Evolutionary conservation across 140 eudicot genomes (phyloP).

Genomic region (Cichorium intybus): DNA sequence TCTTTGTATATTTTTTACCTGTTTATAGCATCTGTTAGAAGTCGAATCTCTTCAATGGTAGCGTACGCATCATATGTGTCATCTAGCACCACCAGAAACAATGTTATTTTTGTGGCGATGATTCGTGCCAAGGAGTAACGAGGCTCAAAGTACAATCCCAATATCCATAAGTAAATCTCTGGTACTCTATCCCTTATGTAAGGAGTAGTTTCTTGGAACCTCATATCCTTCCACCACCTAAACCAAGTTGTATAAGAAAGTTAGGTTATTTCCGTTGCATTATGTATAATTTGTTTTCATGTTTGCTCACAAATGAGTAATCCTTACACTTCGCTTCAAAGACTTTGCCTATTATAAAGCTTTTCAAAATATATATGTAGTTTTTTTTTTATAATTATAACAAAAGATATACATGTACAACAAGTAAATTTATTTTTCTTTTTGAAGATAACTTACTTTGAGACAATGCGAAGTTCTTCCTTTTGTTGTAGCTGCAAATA

Average conservation of each 20-base stretch:
- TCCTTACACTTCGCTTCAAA: background rate
- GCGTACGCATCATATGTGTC: conserved; percentile 31
- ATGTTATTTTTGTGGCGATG: conserved; percentile 25
- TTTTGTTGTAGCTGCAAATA: conserved; percentile 34
- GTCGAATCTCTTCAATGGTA: conserved; percentile 27
- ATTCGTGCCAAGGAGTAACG: conserved; percentile 28
- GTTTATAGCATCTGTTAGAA: conserved; percentile 30
- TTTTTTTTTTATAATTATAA: too few species aligned
- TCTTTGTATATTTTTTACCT: conserved; percentile 5
- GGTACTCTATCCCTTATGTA: conserved; percentile 30
- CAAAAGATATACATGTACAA: too few species aligned
- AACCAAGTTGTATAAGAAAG: background rate
- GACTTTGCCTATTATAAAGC: background rate
- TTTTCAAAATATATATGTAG: background rate
- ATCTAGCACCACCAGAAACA: conserved; percentile 25
- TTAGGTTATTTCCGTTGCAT: too few species aligned
- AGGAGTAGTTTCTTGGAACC: conserved; percentile 20
- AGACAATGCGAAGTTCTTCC: conserved; percentile 31
- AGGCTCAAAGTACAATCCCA: conserved; percentile 31
- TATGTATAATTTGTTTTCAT: too few species aligned
- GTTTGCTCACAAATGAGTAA: too few species aligned
- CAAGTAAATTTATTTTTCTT: too few species aligned
- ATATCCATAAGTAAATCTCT: conserved; percentile 27
- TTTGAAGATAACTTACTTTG: conserved; percentile 21
- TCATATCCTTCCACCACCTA: conserved; percentile 36